Evolutionary conservation across 257 asterid genomes (phyloP).

Genomic region (Cynanchum wilfordii): DNA sequence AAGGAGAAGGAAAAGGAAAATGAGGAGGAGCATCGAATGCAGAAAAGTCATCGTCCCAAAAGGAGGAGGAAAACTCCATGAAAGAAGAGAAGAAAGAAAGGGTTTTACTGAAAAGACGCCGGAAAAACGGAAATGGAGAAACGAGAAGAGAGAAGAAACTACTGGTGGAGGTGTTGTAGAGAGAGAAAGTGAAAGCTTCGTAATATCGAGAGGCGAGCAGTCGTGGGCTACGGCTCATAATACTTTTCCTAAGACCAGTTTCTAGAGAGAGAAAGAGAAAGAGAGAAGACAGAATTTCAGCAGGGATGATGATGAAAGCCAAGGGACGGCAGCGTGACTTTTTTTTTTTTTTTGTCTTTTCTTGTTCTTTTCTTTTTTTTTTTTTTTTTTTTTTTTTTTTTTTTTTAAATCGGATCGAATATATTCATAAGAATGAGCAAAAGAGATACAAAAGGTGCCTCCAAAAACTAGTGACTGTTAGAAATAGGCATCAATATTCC

Average conservation of each 20-base stretch:
- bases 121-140: conserved; percentile 23
- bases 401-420: no score
- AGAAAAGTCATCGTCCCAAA: conserved; percentile 28
- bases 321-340: background rate
- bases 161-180: conserved; percentile 23
- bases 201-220: background rate
- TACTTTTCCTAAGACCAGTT: background rate
- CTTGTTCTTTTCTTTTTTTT: no score
- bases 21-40: conserved; percentile 24
- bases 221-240: conserved; percentile 11
- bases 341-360: no score
- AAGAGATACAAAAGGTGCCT: no score
- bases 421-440: no score
- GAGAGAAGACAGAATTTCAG: background rate
- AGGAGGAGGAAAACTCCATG: conserved; percentile 40
- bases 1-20: conserved; percentile 14
- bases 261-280: background rate
- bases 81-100: conserved; percentile 15
- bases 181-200: conserved; percentile 20
- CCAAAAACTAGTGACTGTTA: no score
- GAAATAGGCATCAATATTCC: no score
- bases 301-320: background rate
- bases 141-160: conserved; percentile 26
- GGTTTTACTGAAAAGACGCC: conserved; percentile 21
- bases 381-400: no score